Evolutionary conservation across 805 yeast species (phyloP).

Genomic region (Metschnikowia reukaufii): DNA sequence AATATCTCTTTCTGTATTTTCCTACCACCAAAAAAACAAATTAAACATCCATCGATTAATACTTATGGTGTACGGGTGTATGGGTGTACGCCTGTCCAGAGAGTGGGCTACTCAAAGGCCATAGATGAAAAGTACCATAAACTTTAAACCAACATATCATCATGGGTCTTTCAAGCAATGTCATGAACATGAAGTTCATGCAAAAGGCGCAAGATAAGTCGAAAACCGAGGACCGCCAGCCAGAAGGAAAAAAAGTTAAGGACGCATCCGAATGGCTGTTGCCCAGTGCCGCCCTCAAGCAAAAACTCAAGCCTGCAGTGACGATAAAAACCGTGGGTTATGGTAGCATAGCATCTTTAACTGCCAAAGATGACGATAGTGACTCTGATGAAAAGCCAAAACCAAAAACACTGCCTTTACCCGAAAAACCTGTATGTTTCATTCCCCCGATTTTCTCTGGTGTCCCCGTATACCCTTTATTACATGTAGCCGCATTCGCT

Average conservation of each 20-base stretch:
- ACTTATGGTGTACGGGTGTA: constrained; percentile 5
- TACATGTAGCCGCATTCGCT: neutral
- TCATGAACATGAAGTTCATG: constrained; percentile 79
- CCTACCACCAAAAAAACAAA: no score
- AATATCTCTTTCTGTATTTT: no score
- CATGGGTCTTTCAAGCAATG: constrained; percentile 54
- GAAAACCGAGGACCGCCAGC: constrained; percentile 28
- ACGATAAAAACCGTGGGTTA: constrained; percentile 40
- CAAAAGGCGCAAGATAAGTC: constrained; percentile 39
- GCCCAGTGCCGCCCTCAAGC: constrained; percentile 30
- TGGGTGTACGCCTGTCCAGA: constrained; percentile 3
- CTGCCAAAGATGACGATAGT: constrained; percentile 9
- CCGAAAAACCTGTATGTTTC: constrained; percentile 5
- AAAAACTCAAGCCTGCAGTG: constrained; percentile 24
- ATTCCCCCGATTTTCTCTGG: neutral
- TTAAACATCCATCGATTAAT: no score
- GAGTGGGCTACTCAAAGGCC: no score
- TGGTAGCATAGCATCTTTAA: constrained; percentile 32
- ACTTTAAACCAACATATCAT: no score
- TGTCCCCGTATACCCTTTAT: neutral
- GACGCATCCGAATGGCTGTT: constrained; percentile 57
- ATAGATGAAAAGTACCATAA: no score
- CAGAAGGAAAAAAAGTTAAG: constrained; percentile 34
- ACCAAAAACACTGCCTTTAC: neutral
- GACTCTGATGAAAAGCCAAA: neutral